Conservation (phyloP, 768 basidiomycete genomes). For the Amanita fuliginea region DNA sequence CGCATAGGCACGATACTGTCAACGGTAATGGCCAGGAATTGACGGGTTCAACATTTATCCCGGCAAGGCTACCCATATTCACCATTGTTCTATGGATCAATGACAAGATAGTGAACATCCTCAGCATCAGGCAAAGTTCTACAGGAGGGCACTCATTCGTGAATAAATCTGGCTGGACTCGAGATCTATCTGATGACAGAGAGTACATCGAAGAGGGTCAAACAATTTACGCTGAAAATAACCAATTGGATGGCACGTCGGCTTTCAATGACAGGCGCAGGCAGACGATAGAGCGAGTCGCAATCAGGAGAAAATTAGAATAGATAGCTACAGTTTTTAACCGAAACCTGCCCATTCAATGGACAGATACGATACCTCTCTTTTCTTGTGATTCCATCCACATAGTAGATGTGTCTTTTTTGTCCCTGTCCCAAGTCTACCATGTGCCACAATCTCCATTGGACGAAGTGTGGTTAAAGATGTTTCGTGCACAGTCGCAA, state of each 20-base stretch:
- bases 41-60: constrained; percentile 46
- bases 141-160: constrained; percentile 14
- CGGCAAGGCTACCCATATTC: constrained; percentile 74
- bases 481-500: constrained; percentile 69
- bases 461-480: constrained; percentile 52
- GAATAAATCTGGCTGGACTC: constrained; percentile 11
- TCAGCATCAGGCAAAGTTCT: constrained; percentile 35
- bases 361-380: constrained; percentile 61
- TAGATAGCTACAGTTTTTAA: constrained; percentile 17
- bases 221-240: background rate
- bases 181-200: constrained; percentile 31
- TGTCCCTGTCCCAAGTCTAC: constrained; percentile 90
- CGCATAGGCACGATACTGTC: constrained; percentile 44
- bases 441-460: constrained; percentile 94
- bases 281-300: background rate
- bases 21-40: no score
- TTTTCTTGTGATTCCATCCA: constrained; percentile 68
- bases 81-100: constrained; percentile 64
- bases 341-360: constrained; percentile 93
- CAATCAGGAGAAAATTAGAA: background rate
- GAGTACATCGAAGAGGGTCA: constrained; percentile 55
- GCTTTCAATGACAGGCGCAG: background rate
- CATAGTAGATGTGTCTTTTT: constrained; percentile 94
- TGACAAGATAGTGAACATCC: constrained; percentile 50
- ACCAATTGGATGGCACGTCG: background rate